A percentile compares a stretch with the other conserved stretches of the same genome.
Evolutionary conservation across 768 basidiomycete species (phyloP).

Genomic region (Boletales sp.): DNA sequence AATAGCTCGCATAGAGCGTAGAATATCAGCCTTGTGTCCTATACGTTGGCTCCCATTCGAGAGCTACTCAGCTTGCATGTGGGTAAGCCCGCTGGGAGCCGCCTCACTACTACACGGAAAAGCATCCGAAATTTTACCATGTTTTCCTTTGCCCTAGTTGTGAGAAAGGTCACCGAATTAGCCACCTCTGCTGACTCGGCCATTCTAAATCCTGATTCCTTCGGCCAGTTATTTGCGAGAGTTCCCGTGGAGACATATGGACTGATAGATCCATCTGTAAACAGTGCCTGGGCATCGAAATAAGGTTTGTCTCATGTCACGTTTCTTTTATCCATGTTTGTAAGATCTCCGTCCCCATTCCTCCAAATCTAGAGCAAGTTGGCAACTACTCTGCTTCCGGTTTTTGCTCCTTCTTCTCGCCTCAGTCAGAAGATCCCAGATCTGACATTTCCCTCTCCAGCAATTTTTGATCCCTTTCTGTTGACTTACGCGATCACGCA

Average conservation of each 20-base stretch:
- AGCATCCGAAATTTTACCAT: conserved; percentile 14
- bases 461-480: conserved; percentile 7
- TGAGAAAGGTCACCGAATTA: conserved; percentile 22
- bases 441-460: conserved; percentile 16
- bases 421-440: conserved; percentile 18
- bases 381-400: conserved; percentile 7
- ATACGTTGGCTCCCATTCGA: background rate
- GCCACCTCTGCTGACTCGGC: conserved; percentile 12
- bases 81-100: conserved; percentile 14
- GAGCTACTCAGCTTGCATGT: background rate
- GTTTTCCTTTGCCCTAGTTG: conserved; percentile 9
- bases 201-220: conserved; percentile 2
- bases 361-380: conserved; percentile 21
- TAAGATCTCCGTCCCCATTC: conserved; percentile 20
- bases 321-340: conserved; percentile 26
- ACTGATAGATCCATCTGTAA: conserved; percentile 5
- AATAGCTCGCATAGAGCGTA: background rate
- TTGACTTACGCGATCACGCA: conserved; percentile 17
- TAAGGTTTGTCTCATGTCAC: conserved; percentile 32
- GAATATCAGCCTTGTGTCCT: background rate
- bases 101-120: conserved; percentile 1
- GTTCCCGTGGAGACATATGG: conserved; percentile 18
- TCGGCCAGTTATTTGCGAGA: conserved; percentile 10
- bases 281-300: conserved; percentile 23
- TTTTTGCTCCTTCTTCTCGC: conserved; percentile 16